These are phyloP conservation scores for Flaveria sonorensis DNA, from an alignment of 129 eudicot genomes.

Conservation along the genomic window DNA sequence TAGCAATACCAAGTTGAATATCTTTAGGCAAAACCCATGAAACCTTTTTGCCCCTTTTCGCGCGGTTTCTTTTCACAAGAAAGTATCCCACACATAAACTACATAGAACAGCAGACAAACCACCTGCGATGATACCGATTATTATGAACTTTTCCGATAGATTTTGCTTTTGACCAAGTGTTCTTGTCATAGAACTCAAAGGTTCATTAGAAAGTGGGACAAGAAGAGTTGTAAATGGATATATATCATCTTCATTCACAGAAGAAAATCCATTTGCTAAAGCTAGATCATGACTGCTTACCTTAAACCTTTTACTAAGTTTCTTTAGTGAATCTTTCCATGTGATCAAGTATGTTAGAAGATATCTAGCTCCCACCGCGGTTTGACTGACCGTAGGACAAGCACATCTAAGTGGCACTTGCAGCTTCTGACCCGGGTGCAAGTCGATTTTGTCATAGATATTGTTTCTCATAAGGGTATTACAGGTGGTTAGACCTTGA, in stretches of 20 bases:
- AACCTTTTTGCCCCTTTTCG: neutral
- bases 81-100: conserved; percentile 31
- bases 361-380: conserved; percentile 36
- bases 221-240: conserved; percentile 57
- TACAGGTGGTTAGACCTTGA: conserved; percentile 59
- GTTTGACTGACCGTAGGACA: conserved; percentile 64
- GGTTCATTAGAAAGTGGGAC: conserved; percentile 56
- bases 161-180: conserved; percentile 21
- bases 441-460: conserved; percentile 26
- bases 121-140: conserved; percentile 42
- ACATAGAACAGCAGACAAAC: conserved; percentile 29
- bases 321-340: conserved; percentile 35
- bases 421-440: conserved; percentile 35
- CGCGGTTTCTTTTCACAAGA: conserved; percentile 25
- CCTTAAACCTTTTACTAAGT: conserved; percentile 49
- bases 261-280: conserved; percentile 51
- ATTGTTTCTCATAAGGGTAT: conserved; percentile 45
- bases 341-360: conserved; percentile 51
- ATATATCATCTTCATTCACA: conserved; percentile 28
- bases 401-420: conserved; percentile 70
- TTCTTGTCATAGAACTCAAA: conserved; percentile 37
- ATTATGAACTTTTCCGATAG: conserved; percentile 33
- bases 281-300: conserved; percentile 35
- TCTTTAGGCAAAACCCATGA: conserved; percentile 39
- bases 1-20: conserved; percentile 49